Conservation (phyloP, 305 asterid genomes). For the Rubia balearica region DNA sequence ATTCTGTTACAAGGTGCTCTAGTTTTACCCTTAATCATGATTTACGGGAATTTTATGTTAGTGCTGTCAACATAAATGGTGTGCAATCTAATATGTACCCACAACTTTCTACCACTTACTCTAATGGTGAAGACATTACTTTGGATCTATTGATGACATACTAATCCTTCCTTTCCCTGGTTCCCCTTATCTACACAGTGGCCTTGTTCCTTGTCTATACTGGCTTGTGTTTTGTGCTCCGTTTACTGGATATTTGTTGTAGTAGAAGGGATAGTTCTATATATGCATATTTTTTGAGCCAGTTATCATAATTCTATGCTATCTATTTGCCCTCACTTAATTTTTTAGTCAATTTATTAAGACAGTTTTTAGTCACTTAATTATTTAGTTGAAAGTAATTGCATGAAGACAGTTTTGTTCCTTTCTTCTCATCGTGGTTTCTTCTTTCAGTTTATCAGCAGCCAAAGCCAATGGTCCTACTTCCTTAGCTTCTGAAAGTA, state of each 20-base stretch:
- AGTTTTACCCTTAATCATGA: slow-evolving; percentile 13
- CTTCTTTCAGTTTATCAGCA: slow-evolving; percentile 41
- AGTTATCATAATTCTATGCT: neutral
- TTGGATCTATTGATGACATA: neutral
- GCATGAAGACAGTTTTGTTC: neutral
- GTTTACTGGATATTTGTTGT: neutral
- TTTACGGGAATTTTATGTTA: slow-evolving; percentile 10
- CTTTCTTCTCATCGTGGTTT: slow-evolving; percentile 16
- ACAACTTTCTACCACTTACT: neutral
- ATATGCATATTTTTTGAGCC: neutral
- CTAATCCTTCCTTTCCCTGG: neutral
- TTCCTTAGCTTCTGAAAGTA: slow-evolving; percentile 33
- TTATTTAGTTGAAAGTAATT: slow-evolving; percentile 9
- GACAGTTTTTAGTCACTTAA: too few species aligned
- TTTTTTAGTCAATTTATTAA: neutral
- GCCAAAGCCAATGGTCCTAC: slow-evolving; percentile 46
- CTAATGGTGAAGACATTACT: neutral
- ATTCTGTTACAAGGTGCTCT: slow-evolving; percentile 48
- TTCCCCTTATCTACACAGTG: neutral
- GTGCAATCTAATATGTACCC: neutral
- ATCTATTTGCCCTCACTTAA: neutral
- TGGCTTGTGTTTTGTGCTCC: neutral
- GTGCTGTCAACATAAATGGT: neutral
- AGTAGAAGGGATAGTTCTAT: neutral
- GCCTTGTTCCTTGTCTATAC: neutral